A percentile compares a stretch with the other conserved stretches of the same genome.
Evolutionary conservation across 2,329 filamentous ascomycete species (phyloP).

Genomic region (Cladosporium colombiae): DNA sequence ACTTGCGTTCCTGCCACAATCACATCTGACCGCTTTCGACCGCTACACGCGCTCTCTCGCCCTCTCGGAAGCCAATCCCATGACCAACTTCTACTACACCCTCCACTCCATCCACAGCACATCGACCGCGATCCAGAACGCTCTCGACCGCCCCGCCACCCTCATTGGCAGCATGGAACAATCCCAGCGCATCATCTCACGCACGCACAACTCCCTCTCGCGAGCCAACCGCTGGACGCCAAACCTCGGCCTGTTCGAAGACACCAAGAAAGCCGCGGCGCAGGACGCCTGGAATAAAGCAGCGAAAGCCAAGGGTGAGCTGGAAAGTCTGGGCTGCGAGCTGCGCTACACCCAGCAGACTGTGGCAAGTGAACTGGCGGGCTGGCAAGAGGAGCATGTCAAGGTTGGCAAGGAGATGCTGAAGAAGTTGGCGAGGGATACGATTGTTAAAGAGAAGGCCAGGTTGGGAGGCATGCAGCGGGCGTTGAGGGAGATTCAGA

Average conservation of each 20-base stretch:
- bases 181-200: slow-evolving; percentile 74
- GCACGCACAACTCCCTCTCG: slow-evolving; percentile 72
- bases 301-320: slow-evolving; percentile 67
- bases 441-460: slow-evolving; percentile 78
- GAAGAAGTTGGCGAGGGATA: slow-evolving; percentile 71
- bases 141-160: slow-evolving; percentile 75
- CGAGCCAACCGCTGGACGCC: slow-evolving; percentile 79
- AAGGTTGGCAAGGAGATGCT: slow-evolving; percentile 74
- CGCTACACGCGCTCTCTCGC: slow-evolving; percentile 67
- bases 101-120: slow-evolving; percentile 81
- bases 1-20: slow-evolving; percentile 65
- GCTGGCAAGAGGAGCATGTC: slow-evolving; percentile 89
- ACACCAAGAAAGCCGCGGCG: slow-evolving; percentile 77
- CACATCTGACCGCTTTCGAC: slow-evolving; percentile 70
- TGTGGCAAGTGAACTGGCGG: slow-evolving; percentile 85
- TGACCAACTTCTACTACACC: slow-evolving; percentile 70
- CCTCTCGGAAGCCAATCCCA: slow-evolving; percentile 71
- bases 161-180: slow-evolving; percentile 76
- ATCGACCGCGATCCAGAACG: slow-evolving; percentile 75
- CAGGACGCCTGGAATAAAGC: slow-evolving; percentile 84
- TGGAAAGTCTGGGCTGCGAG: slow-evolving; percentile 74
- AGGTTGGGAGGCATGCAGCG: slow-evolving; percentile 78
- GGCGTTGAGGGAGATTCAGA: slow-evolving; percentile 63
- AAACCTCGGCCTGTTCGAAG: slow-evolving; percentile 67
- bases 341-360: slow-evolving; percentile 90